A percentile compares a stretch with the other conserved stretches of the same genome.
These are phyloP conservation scores for Penicillium herquei DNA, from an alignment of 495 filamentous ascomycete genomes.

Conservation along the genomic window DNA sequence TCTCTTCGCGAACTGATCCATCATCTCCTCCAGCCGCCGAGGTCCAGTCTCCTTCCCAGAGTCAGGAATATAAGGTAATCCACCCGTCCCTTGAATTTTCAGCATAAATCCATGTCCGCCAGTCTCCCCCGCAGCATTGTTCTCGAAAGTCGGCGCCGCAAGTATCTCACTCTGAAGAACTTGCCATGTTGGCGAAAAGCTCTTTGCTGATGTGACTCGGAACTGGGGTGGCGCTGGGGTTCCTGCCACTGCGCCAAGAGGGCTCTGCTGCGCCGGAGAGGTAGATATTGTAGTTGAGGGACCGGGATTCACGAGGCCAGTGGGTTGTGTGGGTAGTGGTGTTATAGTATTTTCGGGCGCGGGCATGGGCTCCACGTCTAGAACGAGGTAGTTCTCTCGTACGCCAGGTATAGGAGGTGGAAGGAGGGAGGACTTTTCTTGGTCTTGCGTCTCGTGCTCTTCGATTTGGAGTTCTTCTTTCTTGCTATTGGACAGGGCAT, in stretches of 20 bases:
- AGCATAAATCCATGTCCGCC: conserved; percentile 57
- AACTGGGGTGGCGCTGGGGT: conserved; percentile 32
- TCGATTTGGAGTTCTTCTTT: conserved; percentile 13
- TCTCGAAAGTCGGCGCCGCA: conserved; percentile 60
- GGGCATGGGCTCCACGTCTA: conserved; percentile 38
- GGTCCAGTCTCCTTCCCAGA: conserved; percentile 32
- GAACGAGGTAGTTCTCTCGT: conserved; percentile 41
- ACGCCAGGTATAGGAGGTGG: conserved; percentile 42
- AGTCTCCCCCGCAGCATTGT: conserved; percentile 33
- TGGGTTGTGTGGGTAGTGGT: background rate
- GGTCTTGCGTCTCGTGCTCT: conserved; percentile 2
- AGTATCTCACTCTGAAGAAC: conserved; percentile 48
- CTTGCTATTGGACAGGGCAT: conserved; percentile 10
- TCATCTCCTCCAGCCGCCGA: conserved; percentile 50
- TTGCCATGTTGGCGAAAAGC: conserved; percentile 53
- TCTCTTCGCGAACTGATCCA: conserved; percentile 66
- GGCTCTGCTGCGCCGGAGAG: conserved; percentile 13
- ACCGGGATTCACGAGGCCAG: background rate
- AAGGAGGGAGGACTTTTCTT: conserved; percentile 25
- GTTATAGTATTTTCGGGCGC: background rate
- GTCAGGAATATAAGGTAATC: conserved; percentile 26
- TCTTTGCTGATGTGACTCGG: conserved; percentile 46
- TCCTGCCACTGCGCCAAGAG: conserved; percentile 23
- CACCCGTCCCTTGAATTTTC: conserved; percentile 58
- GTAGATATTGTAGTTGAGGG: conserved; percentile 12